Evolutionary conservation across 768 basidiomycete genomes (phyloP), one percentile per base, ranked within the genome.

Genomic region (Lactifluus volemus): DNA sequence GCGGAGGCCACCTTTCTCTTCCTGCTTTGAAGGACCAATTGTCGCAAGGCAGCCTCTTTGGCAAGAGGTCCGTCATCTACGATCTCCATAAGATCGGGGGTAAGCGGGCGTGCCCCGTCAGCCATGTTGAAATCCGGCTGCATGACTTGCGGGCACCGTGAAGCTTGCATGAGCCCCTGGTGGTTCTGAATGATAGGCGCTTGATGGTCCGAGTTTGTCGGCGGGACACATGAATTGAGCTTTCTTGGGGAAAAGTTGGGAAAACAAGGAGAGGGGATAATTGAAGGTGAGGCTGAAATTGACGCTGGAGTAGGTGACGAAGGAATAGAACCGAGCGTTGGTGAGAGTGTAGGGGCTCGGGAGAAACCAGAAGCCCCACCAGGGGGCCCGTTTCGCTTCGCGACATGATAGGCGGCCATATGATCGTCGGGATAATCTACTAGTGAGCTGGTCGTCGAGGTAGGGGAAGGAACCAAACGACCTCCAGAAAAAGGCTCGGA

Each of bases 41-140:
- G 50, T 32, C 69, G 69, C 21, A 70, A 51, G 49, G 61, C 48
- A 29, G 76, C 74, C 63, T 82, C 81, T 72, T 77, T 76, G 8
- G 71, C 72, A 58, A 75, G 70, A 39, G 75, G 74, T 39, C 70
- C 70, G 11, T 41, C 49, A 12, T 58, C 52, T 8, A 34, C 42
- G 15, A 32, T n/a, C 9, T 52, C 57, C 61, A 50, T 49, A 15
- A n/a, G 7, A 19, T 45, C 32, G 34, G 48, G 39, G 2, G 41
- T 30, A 25, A 36, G 5, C 5, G 51, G 41, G n/a, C 19, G 38
- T 14, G 51, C n/a, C 21, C 48, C 17, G 48, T 61, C n/a, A 30
- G 17, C 41, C n/a, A 38, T 29, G 42, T 56, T 38, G 8, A 25
- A 21, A 11, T 39, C 38, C 15, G 10, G 19, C 25, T 19, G 49